A percentile compares a stretch with the other conserved stretches of the same genome.
Conservation (phyloP, 2,329 filamentous ascomycete genomes). For the Penicillium fuscoglaucum region DNA sequence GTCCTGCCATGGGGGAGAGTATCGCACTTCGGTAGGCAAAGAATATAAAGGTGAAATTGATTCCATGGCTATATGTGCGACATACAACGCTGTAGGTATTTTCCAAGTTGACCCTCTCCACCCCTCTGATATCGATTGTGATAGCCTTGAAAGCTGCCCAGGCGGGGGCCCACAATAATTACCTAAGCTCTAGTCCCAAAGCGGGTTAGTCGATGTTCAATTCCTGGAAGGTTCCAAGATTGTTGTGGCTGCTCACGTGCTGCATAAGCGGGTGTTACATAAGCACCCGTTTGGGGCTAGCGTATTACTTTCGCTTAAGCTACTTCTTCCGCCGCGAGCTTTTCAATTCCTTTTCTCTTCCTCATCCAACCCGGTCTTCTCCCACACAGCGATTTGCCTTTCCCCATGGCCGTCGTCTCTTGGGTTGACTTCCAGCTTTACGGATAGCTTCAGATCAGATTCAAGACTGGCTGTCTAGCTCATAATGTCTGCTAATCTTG, state of each 20-base stretch:
- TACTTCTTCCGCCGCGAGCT: conserved; percentile 17
- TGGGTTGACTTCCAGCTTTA: conserved; percentile 35
- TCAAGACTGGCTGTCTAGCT: conserved; percentile 19
- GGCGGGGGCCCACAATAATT: conserved; percentile 2
- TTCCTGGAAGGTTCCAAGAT: neutral
- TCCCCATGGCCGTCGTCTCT: conserved; percentile 38
- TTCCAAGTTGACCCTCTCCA: neutral
- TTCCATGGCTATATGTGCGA: conserved; percentile 31
- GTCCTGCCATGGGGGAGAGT: conserved; percentile 93
- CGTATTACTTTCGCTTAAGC: conserved; percentile 25
- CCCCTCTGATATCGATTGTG: conserved; percentile 6
- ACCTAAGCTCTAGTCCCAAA: conserved; percentile 2
- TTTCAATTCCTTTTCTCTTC: conserved; percentile 26
- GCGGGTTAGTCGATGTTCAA: neutral
- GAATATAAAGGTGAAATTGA: conserved; percentile 42
- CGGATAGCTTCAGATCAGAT: conserved; percentile 30
- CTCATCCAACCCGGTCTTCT: conserved; percentile 17
- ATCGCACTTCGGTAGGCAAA: conserved; percentile 59
- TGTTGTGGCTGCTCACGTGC: neutral
- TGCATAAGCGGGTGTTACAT: neutral
- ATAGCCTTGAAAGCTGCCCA: neutral
- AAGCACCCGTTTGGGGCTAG: conserved; percentile 27
- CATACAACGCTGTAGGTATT: conserved; percentile 3
- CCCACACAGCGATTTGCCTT: conserved; percentile 26
- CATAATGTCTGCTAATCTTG: conserved; percentile 45